Conservation (phyloP, 345 rosid species). For the Citropsis articulata region DNA sequence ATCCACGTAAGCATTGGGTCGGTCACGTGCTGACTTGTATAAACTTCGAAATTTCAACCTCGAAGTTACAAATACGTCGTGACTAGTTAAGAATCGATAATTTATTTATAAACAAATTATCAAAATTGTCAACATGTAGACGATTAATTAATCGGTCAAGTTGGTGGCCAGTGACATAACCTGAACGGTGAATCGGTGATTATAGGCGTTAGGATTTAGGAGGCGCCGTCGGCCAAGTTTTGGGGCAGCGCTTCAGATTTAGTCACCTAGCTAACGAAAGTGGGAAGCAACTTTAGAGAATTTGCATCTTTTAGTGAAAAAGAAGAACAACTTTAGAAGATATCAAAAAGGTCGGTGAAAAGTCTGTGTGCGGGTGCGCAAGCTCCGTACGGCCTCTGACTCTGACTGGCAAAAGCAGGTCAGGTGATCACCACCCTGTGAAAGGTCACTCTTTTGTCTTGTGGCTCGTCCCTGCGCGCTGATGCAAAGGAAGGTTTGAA, state of each 20-base stretch:
- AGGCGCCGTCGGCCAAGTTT: too few relatives aligned
- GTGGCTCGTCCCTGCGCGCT: background rate
- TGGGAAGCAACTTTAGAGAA: background rate
- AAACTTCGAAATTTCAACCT: background rate
- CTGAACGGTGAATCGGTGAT: background rate
- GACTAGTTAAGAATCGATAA: background rate
- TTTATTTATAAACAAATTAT: too few relatives aligned
- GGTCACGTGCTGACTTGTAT: constrained; percentile 3
- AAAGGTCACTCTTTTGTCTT: background rate
- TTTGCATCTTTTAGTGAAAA: too few relatives aligned
- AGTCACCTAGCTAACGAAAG: background rate
- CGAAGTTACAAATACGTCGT: background rate
- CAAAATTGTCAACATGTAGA: background rate
- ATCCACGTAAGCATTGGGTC: background rate
- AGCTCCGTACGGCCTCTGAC: constrained; percentile 8
- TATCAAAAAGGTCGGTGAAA: background rate
- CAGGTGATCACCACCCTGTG: background rate
- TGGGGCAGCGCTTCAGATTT: constrained; percentile 8
- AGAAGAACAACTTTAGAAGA: too few relatives aligned
- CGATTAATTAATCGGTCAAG: background rate
- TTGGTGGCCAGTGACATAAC: background rate
- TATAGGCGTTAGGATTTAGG: background rate
- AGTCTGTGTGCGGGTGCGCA: background rate
- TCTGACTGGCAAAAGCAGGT: constrained; percentile 12
- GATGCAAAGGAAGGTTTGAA: background rate